Evolutionary conservation across 129 eudicot species (phyloP), one percentile per base, ranked within the genome.

Genomic region (Smallanthus sonchifolius): DNA sequence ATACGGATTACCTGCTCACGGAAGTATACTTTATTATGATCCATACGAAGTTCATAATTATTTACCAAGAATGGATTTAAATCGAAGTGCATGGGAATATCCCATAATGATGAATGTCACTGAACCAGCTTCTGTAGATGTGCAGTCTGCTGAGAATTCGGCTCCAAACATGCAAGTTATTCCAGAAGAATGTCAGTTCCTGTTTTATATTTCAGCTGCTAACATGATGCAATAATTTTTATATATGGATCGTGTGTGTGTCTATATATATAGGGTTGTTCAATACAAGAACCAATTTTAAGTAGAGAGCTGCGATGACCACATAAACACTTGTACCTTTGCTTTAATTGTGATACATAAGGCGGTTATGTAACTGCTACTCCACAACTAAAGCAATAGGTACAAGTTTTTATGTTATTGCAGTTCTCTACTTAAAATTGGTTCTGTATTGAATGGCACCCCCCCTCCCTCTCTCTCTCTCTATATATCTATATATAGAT

Each of bases 111-210:
- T 83, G 82, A 85, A 76, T 59, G 73, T 84, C 72, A 87, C 88
- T 74, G 88, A 91, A 65, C 84, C 88, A n/a, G 52, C 83, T 65
- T 72, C 77, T n/a, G 67, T 74, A 14, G 86, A 83, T 39, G 71
- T 71, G 60, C 85, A 78, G 7, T 73, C 87, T 24, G 95, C 75
- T 73, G 89, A 76, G 48, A 82, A 69, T 72, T 49, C 86, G 54
- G 86, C 63, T 79, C 79, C 86, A 38, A 81, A 52, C 70, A 87
- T 84, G 89, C 84, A 89, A 80, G 83, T 81, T 15, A 86, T 83
- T 68, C 87, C 95, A 2, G 97, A 91, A 80, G 97, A 91, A 82
- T 77, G 97, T 91, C 69, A 91, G 97, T 87, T 74, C 72, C 64
- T 39, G 39, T 35, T 49, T 44, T 66, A 69, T 61, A 42, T 47